phyloP scores from a whole-genome alignment of 1,284 basidiomycete species.

The Caloboletus inedulis region DNA sequence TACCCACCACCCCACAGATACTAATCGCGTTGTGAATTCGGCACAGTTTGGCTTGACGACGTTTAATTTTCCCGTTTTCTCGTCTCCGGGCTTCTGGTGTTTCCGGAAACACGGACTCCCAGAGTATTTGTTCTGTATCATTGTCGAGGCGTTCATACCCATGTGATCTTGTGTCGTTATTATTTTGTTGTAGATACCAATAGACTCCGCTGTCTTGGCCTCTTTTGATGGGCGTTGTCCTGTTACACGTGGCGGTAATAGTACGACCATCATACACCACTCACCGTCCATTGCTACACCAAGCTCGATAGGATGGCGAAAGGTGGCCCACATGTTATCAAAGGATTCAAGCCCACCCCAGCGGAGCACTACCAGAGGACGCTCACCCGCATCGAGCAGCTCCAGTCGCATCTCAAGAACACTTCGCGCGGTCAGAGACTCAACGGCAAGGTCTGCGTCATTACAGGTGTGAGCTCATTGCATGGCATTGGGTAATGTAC shows the following conservation, averaged over 20 bases:
- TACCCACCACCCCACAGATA: constrained; percentile 10
- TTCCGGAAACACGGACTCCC: constrained; percentile 13
- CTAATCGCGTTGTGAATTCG: neutral
- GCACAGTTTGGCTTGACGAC: constrained; percentile 1
- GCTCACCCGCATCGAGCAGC: constrained; percentile 59
- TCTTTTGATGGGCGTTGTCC: neutral
- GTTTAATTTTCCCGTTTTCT: constrained; percentile 2
- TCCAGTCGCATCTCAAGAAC: constrained; percentile 66
- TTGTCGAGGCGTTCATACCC: constrained; percentile 6
- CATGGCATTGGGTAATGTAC: constrained; percentile 75
- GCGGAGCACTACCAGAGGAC: constrained; percentile 58
- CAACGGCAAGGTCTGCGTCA: constrained; percentile 81
- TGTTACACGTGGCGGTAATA: neutral
- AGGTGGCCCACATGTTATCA: constrained; percentile 3
- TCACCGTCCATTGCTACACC: neutral
- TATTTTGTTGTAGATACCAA: constrained; percentile 13
- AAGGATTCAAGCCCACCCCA: constrained; percentile 16
- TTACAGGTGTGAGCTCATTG: constrained; percentile 83
- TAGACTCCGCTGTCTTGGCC: constrained; percentile 4
- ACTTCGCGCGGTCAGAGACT: constrained; percentile 58
- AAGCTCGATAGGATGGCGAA: constrained; percentile 22
- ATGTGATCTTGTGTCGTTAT: constrained; percentile 9
- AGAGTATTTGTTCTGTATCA: constrained; percentile 3
- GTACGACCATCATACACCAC: neutral
- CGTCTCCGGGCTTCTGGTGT: constrained; percentile 10